Percentiles rank a stretch among this genome's conserved stretches.
Conservation (phyloP, 192 early-diverging fungal genomes). For the Podila verticillata region DNA sequence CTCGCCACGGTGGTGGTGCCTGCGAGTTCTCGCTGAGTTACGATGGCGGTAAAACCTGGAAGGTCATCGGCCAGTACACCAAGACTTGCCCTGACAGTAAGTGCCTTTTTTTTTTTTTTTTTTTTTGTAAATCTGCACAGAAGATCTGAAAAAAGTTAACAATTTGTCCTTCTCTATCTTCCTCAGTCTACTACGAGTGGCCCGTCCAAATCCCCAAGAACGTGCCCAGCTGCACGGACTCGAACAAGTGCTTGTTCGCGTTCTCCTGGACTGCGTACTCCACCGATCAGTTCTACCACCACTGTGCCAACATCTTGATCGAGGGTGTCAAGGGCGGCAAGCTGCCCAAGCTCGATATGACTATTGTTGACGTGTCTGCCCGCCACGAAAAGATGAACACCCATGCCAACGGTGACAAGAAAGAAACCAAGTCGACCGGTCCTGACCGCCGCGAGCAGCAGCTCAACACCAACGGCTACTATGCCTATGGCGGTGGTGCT, state of each 20-base stretch:
- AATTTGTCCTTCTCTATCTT: too few species aligned
- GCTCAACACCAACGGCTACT: constrained; percentile 22
- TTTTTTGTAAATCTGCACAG: too few species aligned
- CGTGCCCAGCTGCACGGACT: constrained; percentile 30
- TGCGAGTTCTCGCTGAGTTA: constrained; percentile 71
- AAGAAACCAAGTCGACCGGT: constrained; percentile 1
- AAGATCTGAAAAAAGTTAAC: too few species aligned
- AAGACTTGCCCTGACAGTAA: constrained; percentile 44
- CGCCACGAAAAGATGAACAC: constrained; percentile 3
- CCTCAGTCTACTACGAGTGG: constrained; percentile 38
- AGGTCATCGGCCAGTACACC: constrained; percentile 31
- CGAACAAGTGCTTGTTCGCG: constrained; percentile 37
- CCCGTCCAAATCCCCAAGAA: constrained; percentile 36
- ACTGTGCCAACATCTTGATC: constrained; percentile 74
- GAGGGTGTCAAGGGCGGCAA: constrained; percentile 38
- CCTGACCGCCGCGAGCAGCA: background rate
- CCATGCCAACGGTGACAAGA: constrained; percentile 7
- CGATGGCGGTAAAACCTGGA: constrained; percentile 66
- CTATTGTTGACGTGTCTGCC: background rate
- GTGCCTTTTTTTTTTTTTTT: too few species aligned
- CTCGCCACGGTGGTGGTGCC: constrained; percentile 68
- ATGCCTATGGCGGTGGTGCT: background rate
- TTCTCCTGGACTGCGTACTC: constrained; percentile 77
- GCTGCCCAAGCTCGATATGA: constrained; percentile 21
- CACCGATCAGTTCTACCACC: constrained; percentile 77